These are phyloP conservation scores for Globisporangium paroecandrum DNA, from an alignment of 352 stramenopile genomes.

Conservation along the genomic window DNA sequence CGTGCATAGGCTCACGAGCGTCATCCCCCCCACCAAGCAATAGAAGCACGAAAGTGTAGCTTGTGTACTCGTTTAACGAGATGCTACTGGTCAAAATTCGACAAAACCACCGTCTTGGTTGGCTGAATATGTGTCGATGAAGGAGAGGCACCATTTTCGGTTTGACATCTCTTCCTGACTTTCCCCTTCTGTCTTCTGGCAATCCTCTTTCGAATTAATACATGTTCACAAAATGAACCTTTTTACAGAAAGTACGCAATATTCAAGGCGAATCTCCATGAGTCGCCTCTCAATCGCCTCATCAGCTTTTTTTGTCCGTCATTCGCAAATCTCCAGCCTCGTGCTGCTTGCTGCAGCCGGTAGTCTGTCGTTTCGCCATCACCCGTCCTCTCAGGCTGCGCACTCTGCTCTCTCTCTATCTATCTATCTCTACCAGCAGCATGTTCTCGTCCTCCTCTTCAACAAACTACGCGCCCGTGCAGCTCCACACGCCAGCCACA, in stretches of 20 bases:
- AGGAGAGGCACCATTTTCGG: not conserved
- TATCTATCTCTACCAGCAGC: not conserved
- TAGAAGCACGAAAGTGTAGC: not conserved
- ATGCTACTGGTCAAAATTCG: not conserved
- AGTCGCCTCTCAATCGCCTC: not conserved
- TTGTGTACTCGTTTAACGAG: not conserved
- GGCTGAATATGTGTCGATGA: not conserved
- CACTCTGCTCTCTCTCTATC: not conserved
- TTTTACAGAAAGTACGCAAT: not conserved
- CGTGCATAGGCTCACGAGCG: not conserved
- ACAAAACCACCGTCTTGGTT: not conserved
- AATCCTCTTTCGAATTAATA: not conserved
- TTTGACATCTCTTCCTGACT: not conserved
- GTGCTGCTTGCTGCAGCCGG: not conserved
- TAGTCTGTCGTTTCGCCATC: not conserved
- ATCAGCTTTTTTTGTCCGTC: not conserved
- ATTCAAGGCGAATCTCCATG: not conserved
- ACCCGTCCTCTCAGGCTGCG: not conserved
- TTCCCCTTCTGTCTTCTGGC: too few species aligned
- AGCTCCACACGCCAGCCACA: slow-evolving; percentile 9
- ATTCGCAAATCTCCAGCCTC: not conserved
- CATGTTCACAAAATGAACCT: too few species aligned
- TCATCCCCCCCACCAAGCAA: not conserved
- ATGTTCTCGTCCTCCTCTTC: not conserved
- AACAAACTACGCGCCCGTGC: slow-evolving; percentile 9